Base-by-base conservation (phyloP, 1,139 yeast species). In the Blastobotrys arbuscula region DNA sequence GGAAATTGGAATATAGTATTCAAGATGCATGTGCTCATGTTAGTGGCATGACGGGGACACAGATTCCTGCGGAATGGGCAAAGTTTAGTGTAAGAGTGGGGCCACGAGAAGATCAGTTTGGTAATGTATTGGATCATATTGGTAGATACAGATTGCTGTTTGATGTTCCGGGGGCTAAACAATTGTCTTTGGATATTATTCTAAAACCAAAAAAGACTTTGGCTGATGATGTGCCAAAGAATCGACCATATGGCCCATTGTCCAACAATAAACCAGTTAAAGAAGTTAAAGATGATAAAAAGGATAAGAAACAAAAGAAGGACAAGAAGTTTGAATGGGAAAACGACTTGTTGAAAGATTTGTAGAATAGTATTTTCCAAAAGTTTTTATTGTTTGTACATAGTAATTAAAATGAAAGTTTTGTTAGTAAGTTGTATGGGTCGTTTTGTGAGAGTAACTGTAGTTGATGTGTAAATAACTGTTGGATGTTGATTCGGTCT, bases 301-400 rank as follows among this genome's bases (percentile, higher is more conserved):
- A 38, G n/a, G 42, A 28, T 12, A 51, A 30, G 28, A 33, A n/a
- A 16, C 41, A 10, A 49, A 36, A 13, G 39, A 47, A 35, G 33
- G 42, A 15, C 45, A 37, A 20, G 24, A 53, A 54, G 53, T 62
- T 61, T 50, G 62, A 55, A 21, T 63, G 66, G 66, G 64, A 62
- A 39, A 61, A 59, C 49, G 60, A 61, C 36, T 19, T 47, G 12
- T 23, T 47, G 20, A n/a, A 26, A 12, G 44, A 45, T 23, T 18
- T 45, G 31, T 31, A 39, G 13, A 15, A 7, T 5, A 5, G 15
- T 19, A 15, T 42, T 36, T 44, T 50, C 19, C n/a, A n/a, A n/a
- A n/a, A n/a, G n/a, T 42, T 31, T 15, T 23, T 42, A 42, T 13
- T 23, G 30, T 16, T 15, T 43, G 47, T 43, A 43, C 45, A 42